These are phyloP conservation scores for Amanita brunnescens DNA, from an alignment of 768 basidiomycete species.

Conservation along the genomic window DNA sequence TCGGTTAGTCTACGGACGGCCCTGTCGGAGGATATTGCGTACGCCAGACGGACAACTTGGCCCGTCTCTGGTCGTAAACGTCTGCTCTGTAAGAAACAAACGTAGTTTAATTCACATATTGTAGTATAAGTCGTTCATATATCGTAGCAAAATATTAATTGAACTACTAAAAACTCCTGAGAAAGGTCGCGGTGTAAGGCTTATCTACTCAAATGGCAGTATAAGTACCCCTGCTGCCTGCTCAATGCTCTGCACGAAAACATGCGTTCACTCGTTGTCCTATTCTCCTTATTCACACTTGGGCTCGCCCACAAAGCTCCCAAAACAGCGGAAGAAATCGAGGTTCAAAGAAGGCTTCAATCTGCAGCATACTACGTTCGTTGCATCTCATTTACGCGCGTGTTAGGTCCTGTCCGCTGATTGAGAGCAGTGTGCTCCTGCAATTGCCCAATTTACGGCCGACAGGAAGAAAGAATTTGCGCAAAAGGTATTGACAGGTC, in stretches of 20 bases:
- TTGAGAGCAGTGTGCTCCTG: conserved; percentile 37
- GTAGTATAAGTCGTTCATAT: no score
- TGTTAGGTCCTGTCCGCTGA: neutral
- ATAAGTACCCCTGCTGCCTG: neutral
- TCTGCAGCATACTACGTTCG: conserved; percentile 44
- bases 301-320: conserved; percentile 34
- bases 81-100: no score
- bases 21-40: no score
- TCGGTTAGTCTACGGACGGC: no score
- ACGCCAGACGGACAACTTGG: no score
- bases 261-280: neutral
- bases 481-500: conserved; percentile 33
- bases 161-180: no score
- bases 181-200: no score
- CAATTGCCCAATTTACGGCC: conserved; percentile 42
- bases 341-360: conserved; percentile 39
- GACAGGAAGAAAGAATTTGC: conserved; percentile 39
- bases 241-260: no score
- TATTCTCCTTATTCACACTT: neutral
- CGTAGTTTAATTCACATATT: no score
- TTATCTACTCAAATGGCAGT: neutral
- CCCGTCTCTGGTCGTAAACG: no score
- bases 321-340: conserved; percentile 35
- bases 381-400: conserved; percentile 6
- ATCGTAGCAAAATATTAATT: no score